Evolutionary conservation across 176 grass and related monocot genomes (phyloP).

Genomic region (sorghum (Sorghum bicolor)): Sorghum_bicolor_NCBIv3 NC_012878.2:4096001-4096500

Average conservation of each 20-base stretch:
- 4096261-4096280: no score
- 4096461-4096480: neutral
- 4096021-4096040: neutral
- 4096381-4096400: neutral
- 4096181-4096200: neutral
- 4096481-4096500: neutral
- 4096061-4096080: neutral
- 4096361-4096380: no score
- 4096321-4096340: no score
- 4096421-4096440: no score
- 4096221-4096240: neutral
- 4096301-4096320: no score
- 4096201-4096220: neutral
- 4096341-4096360: no score
- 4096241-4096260: no score
- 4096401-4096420: no score
- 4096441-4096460: neutral
- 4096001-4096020: neutral
- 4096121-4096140: neutral
- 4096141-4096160: neutral
- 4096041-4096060: neutral
- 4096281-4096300: no score
- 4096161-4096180: neutral
- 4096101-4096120: neutral
- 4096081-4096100: neutral